Evolutionary conservation across 169 alveolate species (phyloP).

Genomic region (Eimeria tenella): DNA sequence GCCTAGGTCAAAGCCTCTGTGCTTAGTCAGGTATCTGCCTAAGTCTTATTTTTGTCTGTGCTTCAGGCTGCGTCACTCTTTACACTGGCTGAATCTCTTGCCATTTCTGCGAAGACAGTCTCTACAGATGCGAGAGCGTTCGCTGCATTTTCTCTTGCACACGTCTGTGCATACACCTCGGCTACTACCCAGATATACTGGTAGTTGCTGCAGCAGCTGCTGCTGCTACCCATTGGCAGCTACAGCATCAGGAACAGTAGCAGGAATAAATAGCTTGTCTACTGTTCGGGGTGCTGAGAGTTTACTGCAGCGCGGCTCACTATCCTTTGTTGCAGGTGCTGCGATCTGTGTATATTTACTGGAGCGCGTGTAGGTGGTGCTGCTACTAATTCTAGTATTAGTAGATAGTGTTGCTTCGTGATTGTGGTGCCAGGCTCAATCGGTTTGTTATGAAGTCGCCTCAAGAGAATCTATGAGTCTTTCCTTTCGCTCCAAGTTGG

Average conservation of each 20-base stretch:
- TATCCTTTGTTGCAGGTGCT: background rate
- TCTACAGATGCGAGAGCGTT: background rate
- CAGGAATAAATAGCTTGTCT: background rate
- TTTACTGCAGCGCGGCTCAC: background rate
- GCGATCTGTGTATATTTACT: too few species aligned
- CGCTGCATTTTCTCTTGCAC: constrained; percentile 41
- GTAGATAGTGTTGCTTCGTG: background rate
- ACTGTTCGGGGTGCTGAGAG: too few species aligned
- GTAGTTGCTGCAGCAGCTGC: background rate
- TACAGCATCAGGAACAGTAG: background rate
- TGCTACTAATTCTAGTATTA: background rate
- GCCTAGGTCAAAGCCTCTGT: too few species aligned
- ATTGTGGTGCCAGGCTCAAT: constrained; percentile 28
- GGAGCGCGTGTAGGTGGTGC: background rate
- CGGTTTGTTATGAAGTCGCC: constrained; percentile 53
- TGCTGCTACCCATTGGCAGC: background rate
- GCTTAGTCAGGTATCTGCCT: too few species aligned
- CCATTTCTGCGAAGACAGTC: background rate
- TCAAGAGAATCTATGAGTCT: constrained; percentile 41
- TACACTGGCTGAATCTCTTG: constrained; percentile 16
- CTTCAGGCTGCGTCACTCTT: constrained; percentile 46
- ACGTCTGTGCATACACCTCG: background rate
- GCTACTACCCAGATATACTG: background rate
- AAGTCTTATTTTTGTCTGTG: too few species aligned
- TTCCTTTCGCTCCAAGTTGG: constrained; percentile 39